Percentiles rank a stretch among this genome's conserved stretches.
Evolutionary conservation across 2,329 filamentous ascomycete genomes (phyloP).

Genomic region (Fusarium subglutinans): DNA sequence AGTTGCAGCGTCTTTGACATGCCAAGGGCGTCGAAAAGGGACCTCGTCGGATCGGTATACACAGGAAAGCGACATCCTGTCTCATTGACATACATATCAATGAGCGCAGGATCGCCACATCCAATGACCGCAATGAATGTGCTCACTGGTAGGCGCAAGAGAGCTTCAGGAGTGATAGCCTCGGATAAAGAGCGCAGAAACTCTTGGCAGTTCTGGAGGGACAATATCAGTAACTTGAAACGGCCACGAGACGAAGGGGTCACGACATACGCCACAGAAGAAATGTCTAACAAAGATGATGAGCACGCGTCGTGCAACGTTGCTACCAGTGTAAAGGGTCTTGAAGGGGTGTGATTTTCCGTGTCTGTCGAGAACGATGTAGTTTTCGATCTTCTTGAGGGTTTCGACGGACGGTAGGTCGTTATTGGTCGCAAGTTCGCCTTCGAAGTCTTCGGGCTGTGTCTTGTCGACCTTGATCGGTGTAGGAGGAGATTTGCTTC

Average conservation of each 20-base stretch:
- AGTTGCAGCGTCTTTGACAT: constrained; percentile 72
- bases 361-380: constrained; percentile 68
- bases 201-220: constrained; percentile 75
- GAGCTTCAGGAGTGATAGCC: constrained; percentile 63
- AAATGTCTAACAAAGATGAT: constrained; percentile 82
- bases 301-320: constrained; percentile 66
- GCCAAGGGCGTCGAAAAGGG: constrained; percentile 72
- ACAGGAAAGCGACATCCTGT: constrained; percentile 77
- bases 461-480: constrained; percentile 50
- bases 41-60: constrained; percentile 76
- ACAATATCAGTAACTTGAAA: constrained; percentile 26
- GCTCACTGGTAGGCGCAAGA: constrained; percentile 59
- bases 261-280: constrained; percentile 75
- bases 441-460: constrained; percentile 63
- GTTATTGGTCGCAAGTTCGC: constrained; percentile 64
- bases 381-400: constrained; percentile 62
- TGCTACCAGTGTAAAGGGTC: constrained; percentile 67
- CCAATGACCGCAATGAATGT: constrained; percentile 77
- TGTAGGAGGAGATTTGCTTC: constrained; percentile 34
- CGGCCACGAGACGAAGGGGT: neutral
- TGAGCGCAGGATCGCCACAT: constrained; percentile 74
- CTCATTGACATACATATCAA: constrained; percentile 70
- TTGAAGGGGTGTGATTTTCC: constrained; percentile 70
- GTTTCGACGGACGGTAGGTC: constrained; percentile 60
- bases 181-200: constrained; percentile 72